Base-by-base conservation (phyloP, 1,139 yeast genomes). In the Taphrina sp. region DNA sequence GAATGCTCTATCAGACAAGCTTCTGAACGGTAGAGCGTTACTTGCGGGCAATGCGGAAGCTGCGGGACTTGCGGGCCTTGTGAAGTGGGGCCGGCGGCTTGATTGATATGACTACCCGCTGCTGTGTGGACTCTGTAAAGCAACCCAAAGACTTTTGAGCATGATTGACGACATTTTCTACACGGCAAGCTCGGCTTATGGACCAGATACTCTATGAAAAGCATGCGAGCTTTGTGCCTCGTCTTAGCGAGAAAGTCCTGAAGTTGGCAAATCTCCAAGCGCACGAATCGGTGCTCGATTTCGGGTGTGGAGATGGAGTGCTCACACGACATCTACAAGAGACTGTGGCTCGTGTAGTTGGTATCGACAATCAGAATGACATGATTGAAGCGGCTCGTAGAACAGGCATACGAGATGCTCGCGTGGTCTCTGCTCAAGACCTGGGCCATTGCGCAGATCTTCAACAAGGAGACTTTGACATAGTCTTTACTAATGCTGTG, bases 261-360 rank as follows among this genome's bases (percentile, higher is more conserved):
- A 38, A 37, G 28, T 38, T 34, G 12, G 39, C 43, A 14, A 29
- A 38, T 7, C 26, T 49, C n/a, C 22, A 51, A 26, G 12, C 56
- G 14, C 24, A 34, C 5, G 58, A 55, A 17, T 35, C 34, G n/a
- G 44, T 55, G 12, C 46, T 55, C 20, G 58, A 55, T 26, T 38
- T 55, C 28, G 58, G 58, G 7, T 55, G 58, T 29, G 58, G 58
- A 10, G 58, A 55, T 41, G 58, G 58, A 2, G 56, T 55, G 4
- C 26, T 55, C 29, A 49, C 58, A n/a, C 22, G 29, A n/a, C 29
- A 33, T 23, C 7, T 55, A 12, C 52, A 45, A 35, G 46, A 36
- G 23, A 24, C 35, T 10, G 49, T 41, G 51, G 47, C 29, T 12
- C 54, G 47, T 2, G 43, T 55, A 2, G 43, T 47, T 19, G 58